Conservation (phyloP, 148 eudicot genomes). For the Pouteria glomerata region DNA sequence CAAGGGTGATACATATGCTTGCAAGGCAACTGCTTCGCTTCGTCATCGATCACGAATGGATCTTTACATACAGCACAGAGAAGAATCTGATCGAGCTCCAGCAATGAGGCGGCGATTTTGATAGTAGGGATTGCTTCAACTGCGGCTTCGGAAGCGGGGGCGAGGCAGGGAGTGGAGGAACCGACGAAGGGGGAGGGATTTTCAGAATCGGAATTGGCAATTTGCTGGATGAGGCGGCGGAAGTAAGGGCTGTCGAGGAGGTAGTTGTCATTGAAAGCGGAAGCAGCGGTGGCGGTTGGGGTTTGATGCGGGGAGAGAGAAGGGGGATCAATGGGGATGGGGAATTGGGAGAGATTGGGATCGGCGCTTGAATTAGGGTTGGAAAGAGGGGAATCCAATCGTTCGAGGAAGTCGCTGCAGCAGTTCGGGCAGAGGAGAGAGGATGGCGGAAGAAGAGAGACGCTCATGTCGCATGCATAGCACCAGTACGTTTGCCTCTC, state of each 20-base stretch:
- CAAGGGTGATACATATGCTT: conserved; percentile 30
- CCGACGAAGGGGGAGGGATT: conserved; percentile 3
- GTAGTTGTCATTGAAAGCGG: conserved; percentile 23
- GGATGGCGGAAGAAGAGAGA: conserved; percentile 25
- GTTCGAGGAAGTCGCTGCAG: conserved; percentile 27
- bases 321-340: neutral
- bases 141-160: conserved; percentile 16
- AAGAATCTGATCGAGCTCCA: conserved; percentile 17
- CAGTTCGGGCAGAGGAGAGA: conserved; percentile 41
- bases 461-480: conserved; percentile 42
- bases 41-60: conserved; percentile 14
- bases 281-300: neutral
- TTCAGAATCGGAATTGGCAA: conserved; percentile 8
- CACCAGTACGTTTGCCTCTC: conserved; percentile 33
- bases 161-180: neutral
- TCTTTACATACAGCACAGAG: conserved; percentile 35
- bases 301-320: neutral
- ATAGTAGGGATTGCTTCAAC: conserved; percentile 14
- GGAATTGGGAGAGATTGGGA: neutral
- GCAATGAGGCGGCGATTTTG: conserved; percentile 11
- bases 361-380: conserved; percentile 7
- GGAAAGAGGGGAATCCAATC: conserved; percentile 15
- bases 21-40: conserved; percentile 30
- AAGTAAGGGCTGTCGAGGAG: conserved; percentile 33
- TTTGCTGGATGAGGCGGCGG: conserved; percentile 31